Evolutionary conservation across 257 asterid genomes (phyloP).

Genomic region (Capsicum rhomboideum): DNA sequence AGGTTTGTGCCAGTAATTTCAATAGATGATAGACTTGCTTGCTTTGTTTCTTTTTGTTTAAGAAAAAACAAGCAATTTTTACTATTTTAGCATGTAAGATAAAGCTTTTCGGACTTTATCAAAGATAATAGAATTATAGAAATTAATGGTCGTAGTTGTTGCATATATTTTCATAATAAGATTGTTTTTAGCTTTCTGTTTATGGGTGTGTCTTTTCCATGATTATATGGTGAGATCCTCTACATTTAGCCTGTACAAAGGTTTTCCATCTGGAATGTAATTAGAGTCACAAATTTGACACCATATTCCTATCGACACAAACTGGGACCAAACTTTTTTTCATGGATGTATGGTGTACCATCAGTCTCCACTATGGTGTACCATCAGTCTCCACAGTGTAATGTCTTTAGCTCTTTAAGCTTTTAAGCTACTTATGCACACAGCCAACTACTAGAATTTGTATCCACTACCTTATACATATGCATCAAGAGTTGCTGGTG

Average conservation of each 20-base stretch:
- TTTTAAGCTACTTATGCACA: neutral
- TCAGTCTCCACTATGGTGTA: neutral
- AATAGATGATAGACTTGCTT: neutral
- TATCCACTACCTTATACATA: neutral
- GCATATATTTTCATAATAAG: neutral
- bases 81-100: neutral
- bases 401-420: neutral
- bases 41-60: neutral
- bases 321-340: neutral
- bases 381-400: neutral
- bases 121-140: neutral
- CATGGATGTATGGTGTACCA: neutral
- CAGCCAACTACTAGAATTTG: neutral
- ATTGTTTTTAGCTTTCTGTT: neutral
- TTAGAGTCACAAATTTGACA: neutral
- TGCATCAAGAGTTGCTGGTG: neutral
- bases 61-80: neutral
- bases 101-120: neutral
- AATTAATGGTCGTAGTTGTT: neutral
- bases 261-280: neutral
- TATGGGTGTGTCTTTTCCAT: neutral
- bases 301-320: neutral
- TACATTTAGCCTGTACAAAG: neutral
- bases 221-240: neutral
- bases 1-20: conserved; percentile 51